Evolutionary conservation across 148 eudicot species (phyloP).

Genomic region (Silene uniflora): DNA sequence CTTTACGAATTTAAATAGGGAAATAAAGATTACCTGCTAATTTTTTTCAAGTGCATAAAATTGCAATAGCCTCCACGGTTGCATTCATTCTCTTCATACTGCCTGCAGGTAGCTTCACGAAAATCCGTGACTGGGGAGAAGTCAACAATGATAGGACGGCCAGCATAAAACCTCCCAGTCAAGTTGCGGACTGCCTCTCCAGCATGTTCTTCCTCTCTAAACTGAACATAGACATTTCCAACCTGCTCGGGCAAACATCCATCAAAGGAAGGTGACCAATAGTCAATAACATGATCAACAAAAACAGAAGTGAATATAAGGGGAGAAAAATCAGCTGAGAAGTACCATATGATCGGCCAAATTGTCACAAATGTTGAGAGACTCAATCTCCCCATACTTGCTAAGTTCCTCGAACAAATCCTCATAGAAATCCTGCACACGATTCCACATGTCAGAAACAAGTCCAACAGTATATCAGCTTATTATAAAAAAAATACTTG

Average conservation of each 20-base stretch:
- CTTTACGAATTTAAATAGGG: too few species aligned
- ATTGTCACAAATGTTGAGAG: conserved; percentile 88
- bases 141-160: conserved; percentile 93
- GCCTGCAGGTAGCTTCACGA: conserved; percentile 94
- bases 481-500: too few species aligned
- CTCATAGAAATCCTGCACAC: conserved; percentile 82
- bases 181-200: conserved; percentile 72
- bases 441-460: background rate
- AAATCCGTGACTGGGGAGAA: conserved; percentile 96
- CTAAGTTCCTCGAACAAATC: conserved; percentile 86
- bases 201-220: conserved; percentile 95
- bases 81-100: conserved; percentile 88
- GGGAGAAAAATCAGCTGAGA: background rate
- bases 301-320: background rate
- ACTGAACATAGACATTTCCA: conserved; percentile 93
- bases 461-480: too few species aligned
- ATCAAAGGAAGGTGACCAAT: too few species aligned
- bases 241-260: conserved; percentile 34
- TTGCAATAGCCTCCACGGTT: conserved; percentile 95
- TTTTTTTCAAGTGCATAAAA: conserved; percentile 94
- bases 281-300: background rate
- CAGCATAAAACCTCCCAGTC: conserved; percentile 85
- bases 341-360: conserved; percentile 93
- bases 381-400: conserved; percentile 89
- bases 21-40: conserved; percentile 34